Percentiles rank a stretch among this genome's conserved stretches.
These are phyloP conservation scores for Babesia ovis DNA, from an alignment of 169 alveolate species.

Conservation along the genomic window DNA sequence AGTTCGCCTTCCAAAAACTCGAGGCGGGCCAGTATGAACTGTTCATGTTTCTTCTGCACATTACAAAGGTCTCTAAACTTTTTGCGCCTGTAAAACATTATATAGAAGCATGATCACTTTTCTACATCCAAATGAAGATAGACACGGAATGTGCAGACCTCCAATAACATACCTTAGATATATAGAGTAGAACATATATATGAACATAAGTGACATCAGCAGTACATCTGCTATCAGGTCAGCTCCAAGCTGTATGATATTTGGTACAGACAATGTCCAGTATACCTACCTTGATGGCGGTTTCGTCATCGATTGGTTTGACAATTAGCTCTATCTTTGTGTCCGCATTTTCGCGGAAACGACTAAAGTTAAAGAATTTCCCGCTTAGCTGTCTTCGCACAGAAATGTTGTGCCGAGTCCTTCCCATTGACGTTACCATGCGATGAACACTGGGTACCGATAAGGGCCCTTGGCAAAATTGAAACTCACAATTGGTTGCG, in stretches of 20 bases:
- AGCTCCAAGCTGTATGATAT: constrained; percentile 47
- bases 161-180: constrained; percentile 41
- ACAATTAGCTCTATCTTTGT: constrained; percentile 56
- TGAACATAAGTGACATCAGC: constrained; percentile 54
- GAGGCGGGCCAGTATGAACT: constrained; percentile 39
- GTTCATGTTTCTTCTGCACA: constrained; percentile 43
- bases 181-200: constrained; percentile 54
- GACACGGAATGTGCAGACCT: neutral
- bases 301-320: constrained; percentile 62
- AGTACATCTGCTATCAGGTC: constrained; percentile 58
- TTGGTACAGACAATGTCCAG: neutral
- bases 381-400: constrained; percentile 42
- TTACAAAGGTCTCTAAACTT: constrained; percentile 31
- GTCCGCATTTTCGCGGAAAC: constrained; percentile 46
- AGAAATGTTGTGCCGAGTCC: constrained; percentile 30
- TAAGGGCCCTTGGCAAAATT: neutral
- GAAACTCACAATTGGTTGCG: constrained; percentile 45
- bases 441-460: constrained; percentile 11
- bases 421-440: constrained; percentile 27
- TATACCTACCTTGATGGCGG: constrained; percentile 41
- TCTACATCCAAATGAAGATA: neutral
- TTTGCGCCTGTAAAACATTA: constrained; percentile 31
- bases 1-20: constrained; percentile 55
- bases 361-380: constrained; percentile 34
- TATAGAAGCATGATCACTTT: no score